These are phyloP conservation scores for Plasmodium chabaudi DNA, from an alignment of 169 alveolate genomes.

Conservation along the genomic window DNA sequence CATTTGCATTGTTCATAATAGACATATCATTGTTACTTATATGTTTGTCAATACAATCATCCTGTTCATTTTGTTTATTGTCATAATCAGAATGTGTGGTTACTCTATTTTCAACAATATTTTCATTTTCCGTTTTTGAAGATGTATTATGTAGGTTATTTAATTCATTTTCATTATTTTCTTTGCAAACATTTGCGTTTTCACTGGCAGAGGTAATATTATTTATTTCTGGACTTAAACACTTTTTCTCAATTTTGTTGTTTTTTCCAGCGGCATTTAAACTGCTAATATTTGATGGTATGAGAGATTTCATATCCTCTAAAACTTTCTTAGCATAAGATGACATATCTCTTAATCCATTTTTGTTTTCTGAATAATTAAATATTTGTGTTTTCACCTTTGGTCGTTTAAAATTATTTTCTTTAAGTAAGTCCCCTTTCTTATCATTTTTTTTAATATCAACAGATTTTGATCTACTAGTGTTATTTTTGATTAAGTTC, in stretches of 20 bases:
- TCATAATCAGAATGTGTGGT: background rate
- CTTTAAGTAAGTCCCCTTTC: background rate
- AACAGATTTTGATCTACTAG: slow-evolving; percentile 45
- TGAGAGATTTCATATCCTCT: slow-evolving; percentile 70
- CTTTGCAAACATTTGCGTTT: background rate
- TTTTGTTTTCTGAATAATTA: slow-evolving; percentile 49
- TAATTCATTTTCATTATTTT: background rate
- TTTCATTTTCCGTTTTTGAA: background rate
- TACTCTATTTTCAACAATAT: background rate
- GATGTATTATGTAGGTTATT: background rate
- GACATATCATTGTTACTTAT: too few relatives aligned
- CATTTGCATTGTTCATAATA: too few relatives aligned
- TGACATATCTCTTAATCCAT: slow-evolving; percentile 76
- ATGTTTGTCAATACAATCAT: background rate
- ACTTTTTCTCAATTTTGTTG: background rate
- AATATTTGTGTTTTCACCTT: slow-evolving; percentile 58
- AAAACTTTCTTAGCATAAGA: slow-evolving; percentile 69
- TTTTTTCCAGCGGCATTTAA: background rate
- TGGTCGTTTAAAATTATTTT: background rate
- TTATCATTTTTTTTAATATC: slow-evolving; percentile 22
- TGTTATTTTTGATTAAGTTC: slow-evolving; percentile 5
- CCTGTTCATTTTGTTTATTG: slow-evolving; percentile 3
- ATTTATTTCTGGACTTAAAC: slow-evolving; percentile 1
- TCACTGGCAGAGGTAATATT: background rate
- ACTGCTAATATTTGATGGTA: slow-evolving; percentile 37